phyloP scores from a whole-genome alignment of 345 rosid genomes.

The Combretum micranthum region DNA sequence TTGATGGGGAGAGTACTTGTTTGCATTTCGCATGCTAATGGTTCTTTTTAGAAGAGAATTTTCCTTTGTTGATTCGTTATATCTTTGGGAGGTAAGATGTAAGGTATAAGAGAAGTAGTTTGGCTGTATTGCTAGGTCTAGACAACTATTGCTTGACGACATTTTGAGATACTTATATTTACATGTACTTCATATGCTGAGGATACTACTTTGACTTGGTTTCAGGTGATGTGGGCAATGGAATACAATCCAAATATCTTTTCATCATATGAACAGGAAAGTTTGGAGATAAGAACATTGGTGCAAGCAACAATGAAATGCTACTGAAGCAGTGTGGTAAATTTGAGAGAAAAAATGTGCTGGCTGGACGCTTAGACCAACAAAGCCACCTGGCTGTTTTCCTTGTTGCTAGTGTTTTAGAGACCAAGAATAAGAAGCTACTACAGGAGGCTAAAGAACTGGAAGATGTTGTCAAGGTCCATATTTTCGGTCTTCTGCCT shows the following conservation, averaged over 20 bases:
- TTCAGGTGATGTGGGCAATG: constrained; percentile 97
- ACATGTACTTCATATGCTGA: constrained; percentile 8
- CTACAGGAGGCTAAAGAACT: constrained; percentile 81
- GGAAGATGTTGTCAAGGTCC: constrained; percentile 84
- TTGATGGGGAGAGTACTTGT: constrained; percentile 91
- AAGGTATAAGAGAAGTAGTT: too few relatives aligned
- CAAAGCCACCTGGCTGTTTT: constrained; percentile 62
- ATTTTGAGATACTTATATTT: neutral
- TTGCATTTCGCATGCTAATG: constrained; percentile 96
- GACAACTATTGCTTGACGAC: too few relatives aligned
- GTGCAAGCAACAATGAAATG: constrained; percentile 33
- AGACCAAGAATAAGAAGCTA: constrained; percentile 77
- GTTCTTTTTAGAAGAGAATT: constrained; percentile 95
- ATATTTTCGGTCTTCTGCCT: neutral
- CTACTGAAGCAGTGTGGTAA: constrained; percentile 71
- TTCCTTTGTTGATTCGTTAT: constrained; percentile 72
- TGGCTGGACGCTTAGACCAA: constrained; percentile 42
- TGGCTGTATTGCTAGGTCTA: too few relatives aligned
- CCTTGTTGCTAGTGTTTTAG: constrained; percentile 84
- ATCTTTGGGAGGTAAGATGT: constrained; percentile 90
- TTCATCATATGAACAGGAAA: constrained; percentile 40
- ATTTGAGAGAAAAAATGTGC: constrained; percentile 57
- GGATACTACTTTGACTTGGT: constrained; percentile 23
- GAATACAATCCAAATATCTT: constrained; percentile 88
- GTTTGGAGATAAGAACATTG: constrained; percentile 13